These are phyloP conservation scores for Penicillium ochrochloron DNA, from an alignment of 495 filamentous ascomycete genomes.

Conservation along the genomic window DNA sequence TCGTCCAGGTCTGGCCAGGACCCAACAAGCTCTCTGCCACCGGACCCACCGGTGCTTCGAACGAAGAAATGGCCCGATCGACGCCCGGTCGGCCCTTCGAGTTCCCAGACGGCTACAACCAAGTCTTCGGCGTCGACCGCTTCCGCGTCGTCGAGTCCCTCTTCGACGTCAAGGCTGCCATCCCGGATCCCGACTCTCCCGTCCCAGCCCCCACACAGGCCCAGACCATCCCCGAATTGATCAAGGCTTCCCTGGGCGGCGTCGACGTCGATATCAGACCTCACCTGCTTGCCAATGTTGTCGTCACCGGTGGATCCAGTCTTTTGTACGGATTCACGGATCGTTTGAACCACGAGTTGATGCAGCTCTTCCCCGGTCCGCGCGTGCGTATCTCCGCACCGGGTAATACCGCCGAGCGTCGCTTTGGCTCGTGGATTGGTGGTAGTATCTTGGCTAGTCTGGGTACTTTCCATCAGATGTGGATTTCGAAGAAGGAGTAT, in stretches of 20 bases:
- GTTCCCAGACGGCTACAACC: constrained; percentile 94
- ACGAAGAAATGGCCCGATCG: constrained; percentile 68
- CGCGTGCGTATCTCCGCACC: constrained; percentile 84
- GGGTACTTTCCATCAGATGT: constrained; percentile 99
- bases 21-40: constrained; percentile 67
- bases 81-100: constrained; percentile 85
- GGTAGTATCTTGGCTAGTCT: constrained; percentile 94
- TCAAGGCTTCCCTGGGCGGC: constrained; percentile 73
- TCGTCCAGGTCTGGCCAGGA: constrained; percentile 91
- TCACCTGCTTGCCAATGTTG: constrained; percentile 81
- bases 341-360: constrained; percentile 81
- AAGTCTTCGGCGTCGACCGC: constrained; percentile 86
- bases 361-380: constrained; percentile 75
- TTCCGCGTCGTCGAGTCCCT: constrained; percentile 84
- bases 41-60: constrained; percentile 60
- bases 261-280: constrained; percentile 91
- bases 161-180: constrained; percentile 75
- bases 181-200: constrained; percentile 46
- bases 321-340: constrained; percentile 89
- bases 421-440: constrained; percentile 93
- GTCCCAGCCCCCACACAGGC: constrained; percentile 61
- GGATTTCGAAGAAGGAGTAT: constrained; percentile 79
- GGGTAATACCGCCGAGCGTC: constrained; percentile 81
- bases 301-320: constrained; percentile 86
- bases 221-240: constrained; percentile 78